Percentiles rank a stretch among this genome's conserved stretches.
Conservation (phyloP, 2,329 filamentous ascomycete genomes). For the Ophiostoma australiae region DNA sequence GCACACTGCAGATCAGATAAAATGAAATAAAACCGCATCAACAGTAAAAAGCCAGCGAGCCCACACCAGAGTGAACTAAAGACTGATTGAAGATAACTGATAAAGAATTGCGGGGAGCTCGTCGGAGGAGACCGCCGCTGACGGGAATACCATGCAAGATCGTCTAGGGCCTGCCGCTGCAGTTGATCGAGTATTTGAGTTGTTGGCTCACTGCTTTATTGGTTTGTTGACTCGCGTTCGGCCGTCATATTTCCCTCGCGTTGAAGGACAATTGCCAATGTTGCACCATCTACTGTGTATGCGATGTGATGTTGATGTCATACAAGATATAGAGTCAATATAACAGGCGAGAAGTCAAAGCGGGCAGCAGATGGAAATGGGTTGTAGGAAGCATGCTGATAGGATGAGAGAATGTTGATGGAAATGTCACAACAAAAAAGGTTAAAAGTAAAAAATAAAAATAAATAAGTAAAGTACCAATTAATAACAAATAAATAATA, state of each 20-base stretch:
- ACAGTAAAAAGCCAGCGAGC: neutral
- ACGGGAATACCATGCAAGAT: slow-evolving; percentile 2
- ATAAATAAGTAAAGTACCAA: neutral
- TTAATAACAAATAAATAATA: neutral
- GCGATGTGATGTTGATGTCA: neutral
- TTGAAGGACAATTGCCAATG: neutral
- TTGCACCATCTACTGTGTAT: neutral
- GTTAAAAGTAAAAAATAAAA: neutral
- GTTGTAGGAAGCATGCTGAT: neutral
- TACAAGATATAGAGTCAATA: slow-evolving; percentile 2
- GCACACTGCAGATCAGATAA: too few species aligned
- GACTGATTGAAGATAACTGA: neutral
- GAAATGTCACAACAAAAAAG: neutral
- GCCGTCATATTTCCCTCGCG: neutral
- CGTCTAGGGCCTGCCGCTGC: neutral
- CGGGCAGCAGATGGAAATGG: neutral
- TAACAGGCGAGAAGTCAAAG: neutral
- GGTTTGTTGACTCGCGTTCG: neutral
- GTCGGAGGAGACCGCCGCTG: slow-evolving; percentile 3
- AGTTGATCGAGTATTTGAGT: neutral
- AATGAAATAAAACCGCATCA: neutral
- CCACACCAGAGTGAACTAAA: neutral
- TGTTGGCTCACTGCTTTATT: neutral
- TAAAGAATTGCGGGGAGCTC: neutral
- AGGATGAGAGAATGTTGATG: neutral